phyloP scores from a whole-genome alignment of 495 filamentous ascomycete species.

The Entonaema liquescens region DNA sequence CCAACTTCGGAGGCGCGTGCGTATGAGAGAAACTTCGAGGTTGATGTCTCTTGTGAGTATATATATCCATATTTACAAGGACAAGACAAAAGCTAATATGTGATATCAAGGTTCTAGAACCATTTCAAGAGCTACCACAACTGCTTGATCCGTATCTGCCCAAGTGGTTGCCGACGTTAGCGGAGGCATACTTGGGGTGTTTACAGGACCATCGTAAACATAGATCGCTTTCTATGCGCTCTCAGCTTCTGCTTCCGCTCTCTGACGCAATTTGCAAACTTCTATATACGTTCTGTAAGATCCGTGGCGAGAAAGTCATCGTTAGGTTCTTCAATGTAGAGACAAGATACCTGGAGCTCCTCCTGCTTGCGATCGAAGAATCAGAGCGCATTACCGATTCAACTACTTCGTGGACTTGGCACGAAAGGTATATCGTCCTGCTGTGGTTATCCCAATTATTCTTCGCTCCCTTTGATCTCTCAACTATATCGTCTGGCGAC shows the following conservation, averaged over 20 bases:
- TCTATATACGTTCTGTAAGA: conserved; percentile 92
- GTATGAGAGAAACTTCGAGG: conserved; percentile 55
- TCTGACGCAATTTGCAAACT: conserved; percentile 77
- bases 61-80: neutral
- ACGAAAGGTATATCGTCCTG: conserved; percentile 86
- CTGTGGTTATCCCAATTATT: conserved; percentile 94
- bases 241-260: conserved; percentile 62
- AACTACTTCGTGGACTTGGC: conserved; percentile 68
- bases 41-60: conserved; percentile 55
- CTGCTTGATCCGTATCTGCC: conserved; percentile 90
- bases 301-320: conserved; percentile 92
- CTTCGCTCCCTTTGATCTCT: conserved; percentile 91
- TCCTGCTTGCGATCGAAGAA: conserved; percentile 72
- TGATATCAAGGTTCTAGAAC: conserved; percentile 70
- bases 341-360: conserved; percentile 78
- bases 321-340: conserved; percentile 89
- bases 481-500: conserved; percentile 76
- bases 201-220: conserved; percentile 56
- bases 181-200: conserved; percentile 76
- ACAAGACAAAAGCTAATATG: conserved; percentile 22
- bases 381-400: conserved; percentile 43
- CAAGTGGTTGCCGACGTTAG: conserved; percentile 73
- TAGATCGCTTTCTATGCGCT: conserved; percentile 44
- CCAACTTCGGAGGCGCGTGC: conserved; percentile 53
- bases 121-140: conserved; percentile 95